Conservation (phyloP, 192 early-diverging fungal species). For the Backusella psychrophila region DNA sequence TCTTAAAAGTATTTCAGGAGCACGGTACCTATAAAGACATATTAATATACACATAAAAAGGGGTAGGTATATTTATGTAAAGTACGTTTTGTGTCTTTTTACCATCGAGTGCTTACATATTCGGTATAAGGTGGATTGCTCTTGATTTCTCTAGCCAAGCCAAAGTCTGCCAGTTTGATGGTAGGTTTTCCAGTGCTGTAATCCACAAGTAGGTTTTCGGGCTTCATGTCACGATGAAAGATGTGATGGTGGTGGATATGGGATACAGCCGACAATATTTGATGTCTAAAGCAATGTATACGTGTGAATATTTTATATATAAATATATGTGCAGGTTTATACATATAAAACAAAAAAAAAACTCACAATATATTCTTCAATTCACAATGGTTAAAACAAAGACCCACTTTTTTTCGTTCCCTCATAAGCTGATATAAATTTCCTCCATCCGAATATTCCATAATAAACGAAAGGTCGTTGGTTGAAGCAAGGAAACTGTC, state of each 20-base stretch:
- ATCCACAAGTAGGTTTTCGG: constrained; percentile 65
- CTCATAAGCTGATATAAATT: constrained; percentile 92
- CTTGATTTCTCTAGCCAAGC: constrained; percentile 83
- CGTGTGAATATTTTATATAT: not conserved
- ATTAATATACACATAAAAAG: not conserved
- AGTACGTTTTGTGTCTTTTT: not conserved
- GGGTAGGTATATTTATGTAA: not conserved
- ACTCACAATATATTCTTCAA: constrained; percentile 79
- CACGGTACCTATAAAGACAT: constrained; percentile 52
- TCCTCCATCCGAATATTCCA: constrained; percentile 90
- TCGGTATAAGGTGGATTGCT: constrained; percentile 90
- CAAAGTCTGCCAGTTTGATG: constrained; percentile 72
- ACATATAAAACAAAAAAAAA: not conserved
- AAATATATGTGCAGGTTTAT: not conserved
- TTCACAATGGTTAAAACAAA: constrained; percentile 55
- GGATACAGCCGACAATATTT: constrained; percentile 83
- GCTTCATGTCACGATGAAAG: constrained; percentile 83
- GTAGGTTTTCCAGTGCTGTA: constrained; percentile 40
- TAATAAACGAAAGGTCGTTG: constrained; percentile 87
- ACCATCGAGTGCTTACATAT: constrained; percentile 97
- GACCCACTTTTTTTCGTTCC: constrained; percentile 57
- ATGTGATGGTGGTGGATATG: constrained; percentile 90
- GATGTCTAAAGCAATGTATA: constrained; percentile 52
- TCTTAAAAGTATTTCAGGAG: constrained; percentile 90
- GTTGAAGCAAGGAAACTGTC: constrained; percentile 76